These are phyloP conservation scores for Nannochloropsis oceanica DNA, from an alignment of 108 stramenopile genomes.

Conservation along the genomic window DNA sequence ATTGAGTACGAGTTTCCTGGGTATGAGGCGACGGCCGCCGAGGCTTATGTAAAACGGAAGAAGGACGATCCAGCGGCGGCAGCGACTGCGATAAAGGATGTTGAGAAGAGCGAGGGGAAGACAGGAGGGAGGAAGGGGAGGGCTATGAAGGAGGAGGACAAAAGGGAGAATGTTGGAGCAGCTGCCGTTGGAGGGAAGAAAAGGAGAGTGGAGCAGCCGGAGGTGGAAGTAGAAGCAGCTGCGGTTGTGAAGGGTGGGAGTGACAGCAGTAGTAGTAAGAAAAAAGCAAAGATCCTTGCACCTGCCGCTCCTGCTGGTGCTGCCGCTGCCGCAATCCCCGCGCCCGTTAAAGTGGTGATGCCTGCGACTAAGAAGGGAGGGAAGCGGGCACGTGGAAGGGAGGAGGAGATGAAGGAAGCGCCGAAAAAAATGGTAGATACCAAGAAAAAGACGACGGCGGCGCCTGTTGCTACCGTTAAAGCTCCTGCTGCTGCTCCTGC, in stretches of 20 bases:
- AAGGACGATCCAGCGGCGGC: not conserved
- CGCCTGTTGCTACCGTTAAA: no score
- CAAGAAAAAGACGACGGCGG: no score
- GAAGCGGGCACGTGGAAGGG: not conserved
- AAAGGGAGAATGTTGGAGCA: not conserved
- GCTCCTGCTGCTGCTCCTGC: no score
- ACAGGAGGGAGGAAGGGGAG: not conserved
- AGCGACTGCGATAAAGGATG: not conserved
- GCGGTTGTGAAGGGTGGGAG: not conserved
- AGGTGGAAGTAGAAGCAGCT: not conserved
- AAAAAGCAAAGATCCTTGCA: not conserved
- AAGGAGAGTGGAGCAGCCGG: not conserved
- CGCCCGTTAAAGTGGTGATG: no score
- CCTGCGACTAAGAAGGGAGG: not conserved
- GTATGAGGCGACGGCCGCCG: conserved; percentile 2
- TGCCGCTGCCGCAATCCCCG: not conserved
- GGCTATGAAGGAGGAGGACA: not conserved
- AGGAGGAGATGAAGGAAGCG: no score
- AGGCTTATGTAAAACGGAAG: not conserved
- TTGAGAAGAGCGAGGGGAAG: not conserved
- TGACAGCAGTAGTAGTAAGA: not conserved
- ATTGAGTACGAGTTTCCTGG: conserved; percentile 31
- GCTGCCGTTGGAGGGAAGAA: not conserved
- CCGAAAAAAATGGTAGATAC: no score
- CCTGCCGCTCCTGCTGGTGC: not conserved